A percentile compares a stretch with the other conserved stretches of the same genome.
These are phyloP conservation scores for Leccinellum rugosiceps DNA, from an alignment of 768 basidiomycete genomes.

Conservation along the genomic window DNA sequence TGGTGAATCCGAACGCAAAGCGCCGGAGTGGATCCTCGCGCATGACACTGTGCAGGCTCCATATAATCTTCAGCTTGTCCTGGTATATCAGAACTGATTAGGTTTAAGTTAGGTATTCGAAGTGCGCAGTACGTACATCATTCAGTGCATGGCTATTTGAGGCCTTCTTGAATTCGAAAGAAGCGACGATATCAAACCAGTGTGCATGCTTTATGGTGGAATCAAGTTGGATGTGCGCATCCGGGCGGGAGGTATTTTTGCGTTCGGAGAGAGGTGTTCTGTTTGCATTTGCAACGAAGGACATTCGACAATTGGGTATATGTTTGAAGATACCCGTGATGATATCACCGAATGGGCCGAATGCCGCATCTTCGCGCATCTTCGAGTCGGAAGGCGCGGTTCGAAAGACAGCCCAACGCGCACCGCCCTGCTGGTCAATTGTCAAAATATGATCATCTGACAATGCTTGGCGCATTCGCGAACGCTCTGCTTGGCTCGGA, in stretches of 20 bases:
- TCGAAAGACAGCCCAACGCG: background rate
- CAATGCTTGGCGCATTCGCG: background rate
- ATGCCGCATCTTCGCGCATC: background rate
- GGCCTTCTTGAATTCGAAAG: background rate
- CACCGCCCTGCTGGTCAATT: background rate
- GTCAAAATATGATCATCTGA: background rate
- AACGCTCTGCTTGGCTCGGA: background rate
- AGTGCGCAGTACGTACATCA: background rate
- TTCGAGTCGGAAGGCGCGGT: background rate
- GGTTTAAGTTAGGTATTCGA: background rate
- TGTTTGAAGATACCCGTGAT: background rate
- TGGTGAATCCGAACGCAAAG: no score
- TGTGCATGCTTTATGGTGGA: background rate
- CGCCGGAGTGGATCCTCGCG: no score
- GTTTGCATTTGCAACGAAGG: background rate
- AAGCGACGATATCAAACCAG: background rate
- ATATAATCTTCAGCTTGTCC: slow-evolving; percentile 23
- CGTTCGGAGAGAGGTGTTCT: background rate
- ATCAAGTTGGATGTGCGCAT: background rate
- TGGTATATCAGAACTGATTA: background rate
- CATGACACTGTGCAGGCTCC: slow-evolving; percentile 15
- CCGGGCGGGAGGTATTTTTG: background rate
- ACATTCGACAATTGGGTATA: background rate
- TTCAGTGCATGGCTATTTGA: background rate
- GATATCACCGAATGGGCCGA: background rate